phyloP scores from a whole-genome alignment of 305 asterid genomes.

The Solanum chacoense region DNA sequence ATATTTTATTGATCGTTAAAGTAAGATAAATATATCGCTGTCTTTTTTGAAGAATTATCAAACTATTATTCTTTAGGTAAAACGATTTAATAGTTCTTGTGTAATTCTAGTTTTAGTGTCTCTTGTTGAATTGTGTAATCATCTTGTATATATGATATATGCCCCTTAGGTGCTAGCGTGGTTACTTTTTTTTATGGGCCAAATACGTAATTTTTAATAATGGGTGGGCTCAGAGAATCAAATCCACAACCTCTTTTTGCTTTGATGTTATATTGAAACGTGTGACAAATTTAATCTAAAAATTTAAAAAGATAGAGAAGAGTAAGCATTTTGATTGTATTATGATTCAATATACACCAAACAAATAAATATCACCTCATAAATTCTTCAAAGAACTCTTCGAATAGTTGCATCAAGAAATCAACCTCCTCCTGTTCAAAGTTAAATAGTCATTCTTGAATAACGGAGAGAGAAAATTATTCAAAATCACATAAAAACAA shows the following conservation, averaged over 20 bases:
- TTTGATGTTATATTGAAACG: not conserved
- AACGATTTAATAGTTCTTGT: too few species aligned
- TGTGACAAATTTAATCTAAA: not conserved
- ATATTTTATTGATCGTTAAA: not conserved
- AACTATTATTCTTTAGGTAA: too few species aligned
- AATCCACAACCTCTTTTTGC: not conserved
- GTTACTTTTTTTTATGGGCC: not conserved
- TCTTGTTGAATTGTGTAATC: too few species aligned
- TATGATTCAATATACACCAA: not conserved
- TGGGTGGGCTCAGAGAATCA: not conserved
- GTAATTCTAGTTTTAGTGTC: too few species aligned
- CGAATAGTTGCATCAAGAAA: constrained; percentile 44
- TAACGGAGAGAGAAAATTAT: not conserved
- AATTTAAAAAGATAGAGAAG: not conserved
- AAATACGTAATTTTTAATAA: not conserved
- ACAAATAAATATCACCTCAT: constrained; percentile 25
- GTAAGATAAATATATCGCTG: not conserved
- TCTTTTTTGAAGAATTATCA: not conserved
- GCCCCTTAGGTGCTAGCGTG: not conserved
- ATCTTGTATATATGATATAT: not conserved
- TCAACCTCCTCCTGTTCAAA: constrained; percentile 35
- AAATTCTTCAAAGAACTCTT: constrained; percentile 25
- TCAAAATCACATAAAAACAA: not conserved
- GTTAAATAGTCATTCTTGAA: not conserved
- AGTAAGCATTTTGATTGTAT: not conserved